phyloP scores from a whole-genome alignment of 257 asterid species.

The Paulownia fortunei region DNA sequence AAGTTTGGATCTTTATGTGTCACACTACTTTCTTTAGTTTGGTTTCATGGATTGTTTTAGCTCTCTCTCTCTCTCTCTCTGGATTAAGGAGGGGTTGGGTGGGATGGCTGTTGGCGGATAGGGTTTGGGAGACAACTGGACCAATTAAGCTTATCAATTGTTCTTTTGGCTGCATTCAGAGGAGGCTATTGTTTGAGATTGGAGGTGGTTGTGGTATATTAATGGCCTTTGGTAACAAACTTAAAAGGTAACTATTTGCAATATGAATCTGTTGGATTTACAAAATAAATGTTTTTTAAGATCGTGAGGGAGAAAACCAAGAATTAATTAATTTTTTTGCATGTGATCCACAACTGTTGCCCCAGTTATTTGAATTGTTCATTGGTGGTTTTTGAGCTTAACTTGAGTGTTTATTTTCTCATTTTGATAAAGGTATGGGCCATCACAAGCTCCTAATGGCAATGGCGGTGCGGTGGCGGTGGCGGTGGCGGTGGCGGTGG shows the following conservation, averaged over 20 bases:
- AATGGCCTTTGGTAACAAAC: slow-evolving; percentile 4
- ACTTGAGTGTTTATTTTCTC: slow-evolving; percentile 14
- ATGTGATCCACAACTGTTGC: slow-evolving; percentile 20
- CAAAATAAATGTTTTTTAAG: neutral
- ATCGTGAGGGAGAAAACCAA: slow-evolving; percentile 7
- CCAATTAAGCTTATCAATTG: slow-evolving; percentile 9
- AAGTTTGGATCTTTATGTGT: slow-evolving; percentile 47
- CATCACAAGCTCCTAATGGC: slow-evolving; percentile 59
- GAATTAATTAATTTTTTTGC: neutral
- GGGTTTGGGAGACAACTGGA: slow-evolving; percentile 16
- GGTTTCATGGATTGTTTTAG: slow-evolving; percentile 26
- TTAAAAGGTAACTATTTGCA: neutral
- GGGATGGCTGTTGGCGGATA: neutral
- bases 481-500: slow-evolving; percentile 34
- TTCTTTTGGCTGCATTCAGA: slow-evolving; percentile 7
- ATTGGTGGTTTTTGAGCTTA: slow-evolving; percentile 9
- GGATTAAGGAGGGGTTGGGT: slow-evolving; percentile 15
- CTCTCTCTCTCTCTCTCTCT: slow-evolving; percentile 7
- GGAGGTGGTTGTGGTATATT: slow-evolving; percentile 14
- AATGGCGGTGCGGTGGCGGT: slow-evolving; percentile 5
- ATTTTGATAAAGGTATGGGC: slow-evolving; percentile 57
- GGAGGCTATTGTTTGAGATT: slow-evolving; percentile 19
- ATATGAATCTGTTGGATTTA: neutral
- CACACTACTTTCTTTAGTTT: slow-evolving; percentile 8
- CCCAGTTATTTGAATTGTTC: slow-evolving; percentile 4